Base-by-base conservation (phyloP, 768 basidiomycete genomes). In the Podaxis sp. region DNA sequence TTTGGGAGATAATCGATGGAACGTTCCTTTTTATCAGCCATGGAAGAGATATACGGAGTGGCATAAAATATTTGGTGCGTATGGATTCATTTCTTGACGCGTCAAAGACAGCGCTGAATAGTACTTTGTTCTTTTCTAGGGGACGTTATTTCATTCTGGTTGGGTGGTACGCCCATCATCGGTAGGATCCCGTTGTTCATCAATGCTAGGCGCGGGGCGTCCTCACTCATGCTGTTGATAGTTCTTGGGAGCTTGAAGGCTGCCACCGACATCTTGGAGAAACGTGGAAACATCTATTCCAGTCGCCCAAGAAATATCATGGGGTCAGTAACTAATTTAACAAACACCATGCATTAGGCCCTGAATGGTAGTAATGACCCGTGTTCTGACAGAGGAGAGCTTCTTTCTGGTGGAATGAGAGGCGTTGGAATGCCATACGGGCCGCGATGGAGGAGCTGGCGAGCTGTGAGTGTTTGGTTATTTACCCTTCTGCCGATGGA, bases 341-440 rank as follows among this genome's bases (percentile, higher is more conserved):
- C 26, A 15, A 7, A 12, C 19, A 22, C 40, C 26, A 46, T 39
- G 24, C 30, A 0, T 22, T 28, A 7, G 17, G 2, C 9, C 9
- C 12, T 51, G 22, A 63, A 15, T 4, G 22, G 9, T 33, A n/a
- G 2, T 19, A 24, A 19, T n/a, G 24, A 40, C 24, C 22, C 11
- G 13, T 33, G 33, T 33, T 46, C 22, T 52, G 6, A 38, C 53
- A 75, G 72, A 12, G 68, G 71, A 2, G 75, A 76, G 53, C 71
- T 77, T 19, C 64, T 75, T 36, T 71, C 74, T 11, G 70, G 70
- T 2, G 71, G 72, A 2, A 72, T 76, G 74, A 63, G 74, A 55
- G 76, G 75, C 0, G 66, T 74, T 15, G 69, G 67, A 9, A 74
- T 76, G 73, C 72, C 73, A 0, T 73, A 74, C 56, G 73, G 73